These are phyloP conservation scores for Chernovozyma aurita DNA, from an alignment of 1,139 yeast species.

Conservation along the genomic window DNA sequence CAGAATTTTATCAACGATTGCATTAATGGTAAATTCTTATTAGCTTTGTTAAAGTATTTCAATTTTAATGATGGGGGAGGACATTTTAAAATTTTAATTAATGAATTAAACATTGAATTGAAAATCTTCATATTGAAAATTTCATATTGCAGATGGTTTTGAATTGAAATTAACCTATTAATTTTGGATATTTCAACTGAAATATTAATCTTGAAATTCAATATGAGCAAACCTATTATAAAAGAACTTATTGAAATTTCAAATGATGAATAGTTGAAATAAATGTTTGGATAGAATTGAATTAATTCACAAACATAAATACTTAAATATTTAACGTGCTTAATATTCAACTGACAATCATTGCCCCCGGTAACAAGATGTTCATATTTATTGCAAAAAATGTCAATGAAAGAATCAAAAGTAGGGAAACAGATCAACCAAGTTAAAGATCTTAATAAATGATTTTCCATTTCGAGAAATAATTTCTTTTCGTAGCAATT, in stretches of 20 bases:
- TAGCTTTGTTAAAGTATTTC: conserved; percentile 37
- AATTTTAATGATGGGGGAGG: conserved; percentile 44
- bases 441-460: conserved; percentile 52
- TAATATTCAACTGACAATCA: conserved; percentile 3
- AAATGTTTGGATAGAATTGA: conserved; percentile 57
- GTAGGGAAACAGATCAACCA: conserved; percentile 59
- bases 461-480: conserved; percentile 67
- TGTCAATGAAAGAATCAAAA: conserved; percentile 58
- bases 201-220: conserved; percentile 8
- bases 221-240: conserved; percentile 19
- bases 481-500: conserved; percentile 54
- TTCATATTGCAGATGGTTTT: not conserved
- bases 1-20: conserved; percentile 30
- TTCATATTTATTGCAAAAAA: conserved; percentile 30
- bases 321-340: conserved; percentile 47
- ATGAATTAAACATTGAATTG: conserved; percentile 24
- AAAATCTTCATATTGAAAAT: conserved; percentile 11
- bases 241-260: conserved; percentile 56
- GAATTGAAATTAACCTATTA: not conserved
- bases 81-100: conserved; percentile 38
- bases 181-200: conserved; percentile 3
- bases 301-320: conserved; percentile 62
- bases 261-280: conserved; percentile 51
- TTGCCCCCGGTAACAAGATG: conserved; percentile 12
- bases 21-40: conserved; percentile 36